Base-by-base conservation (phyloP, 2,329 filamentous ascomycete genomes). In the Pseudomassariella vexata region DNA sequence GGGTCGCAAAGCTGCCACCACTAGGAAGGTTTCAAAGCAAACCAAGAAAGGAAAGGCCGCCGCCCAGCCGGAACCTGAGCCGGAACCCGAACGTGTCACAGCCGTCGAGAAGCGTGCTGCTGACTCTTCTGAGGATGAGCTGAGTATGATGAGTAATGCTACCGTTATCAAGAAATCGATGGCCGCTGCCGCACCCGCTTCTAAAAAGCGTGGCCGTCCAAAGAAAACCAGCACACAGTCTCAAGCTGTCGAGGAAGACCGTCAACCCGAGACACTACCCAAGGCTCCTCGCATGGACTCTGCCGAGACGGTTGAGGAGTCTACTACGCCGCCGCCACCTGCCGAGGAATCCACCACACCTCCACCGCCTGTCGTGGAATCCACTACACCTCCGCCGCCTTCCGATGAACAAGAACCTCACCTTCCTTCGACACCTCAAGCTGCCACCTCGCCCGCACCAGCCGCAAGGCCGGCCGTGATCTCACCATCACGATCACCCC, bases 401-500 rank as follows among this genome's bases (percentile, higher is more conserved):
- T 41, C 51, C 11, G 41, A 44, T 16, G 35, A 38, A 2, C 42
- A 48, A 8, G 37, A 42, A 11, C 30, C 29, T 5, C 28, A 45
- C 16, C 49, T 54, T 7, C 63, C 65, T 3, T 49, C 66, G 3
- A 72, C 71, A 1, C 68, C 70, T 3, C 52, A 53, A 14, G 44
- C 59, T 22, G 42, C 49, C 23, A 50, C 59, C 16, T 68, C 66
- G 1, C 64, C 70, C 2, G 64, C 63, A 0, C 60, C 64, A 2
- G 64, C 66, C 5, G 67, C 71, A 9, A 67, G 65, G 34, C 74
- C 78, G 40, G 55, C 74, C 9, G 73, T 59, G 2, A 45, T 74
- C 5, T 76, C 76, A 1, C 79, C 78, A 0, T 84, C 81, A 0
- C 72, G 73, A 12, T 84, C 83, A 1, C 80, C 80, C 0, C 83